A percentile compares a stretch with the other conserved stretches of the same genome.
phyloP scores from a whole-genome alignment of 192 early-diverging fungal genomes.

The Dissophora ornata region DNA sequence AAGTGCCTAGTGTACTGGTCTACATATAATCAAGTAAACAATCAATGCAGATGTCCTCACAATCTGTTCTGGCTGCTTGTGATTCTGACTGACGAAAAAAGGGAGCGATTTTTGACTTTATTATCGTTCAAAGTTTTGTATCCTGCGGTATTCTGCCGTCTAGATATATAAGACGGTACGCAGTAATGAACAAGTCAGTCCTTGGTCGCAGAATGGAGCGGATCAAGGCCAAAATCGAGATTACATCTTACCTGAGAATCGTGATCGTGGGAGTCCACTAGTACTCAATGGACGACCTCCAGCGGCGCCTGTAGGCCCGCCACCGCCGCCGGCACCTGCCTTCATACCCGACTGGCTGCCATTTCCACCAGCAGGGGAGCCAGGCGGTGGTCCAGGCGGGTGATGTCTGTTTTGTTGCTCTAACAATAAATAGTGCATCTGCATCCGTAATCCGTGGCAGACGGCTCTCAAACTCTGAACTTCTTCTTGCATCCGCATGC shows the following conservation, averaged over 20 bases:
- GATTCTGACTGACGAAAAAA: no score
- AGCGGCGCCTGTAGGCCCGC: neutral
- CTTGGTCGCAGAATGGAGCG: no score
- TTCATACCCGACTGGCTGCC: constrained; percentile 16
- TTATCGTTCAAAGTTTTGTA: no score
- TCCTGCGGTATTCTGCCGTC: no score
- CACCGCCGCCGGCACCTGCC: neutral
- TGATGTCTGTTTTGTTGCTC: constrained; percentile 52
- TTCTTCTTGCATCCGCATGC: constrained; percentile 73
- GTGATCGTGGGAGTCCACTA: constrained; percentile 26
- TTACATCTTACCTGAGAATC: constrained; percentile 32
- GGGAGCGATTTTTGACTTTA: no score
- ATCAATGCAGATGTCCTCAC: no score
- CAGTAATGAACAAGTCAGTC: no score
- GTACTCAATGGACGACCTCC: constrained; percentile 30
- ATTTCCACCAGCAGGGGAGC: constrained; percentile 30
- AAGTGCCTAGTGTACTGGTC: no score
- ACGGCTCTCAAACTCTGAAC: constrained; percentile 71
- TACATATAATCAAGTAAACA: no score
- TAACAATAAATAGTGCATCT: constrained; percentile 73
- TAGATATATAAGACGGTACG: neutral
- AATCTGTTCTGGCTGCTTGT: no score
- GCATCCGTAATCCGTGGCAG: constrained; percentile 75
- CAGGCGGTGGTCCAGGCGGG: constrained; percentile 21
- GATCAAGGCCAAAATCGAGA: neutral